Percentiles rank a stretch among this genome's conserved stretches.
phyloP scores from a whole-genome alignment of 768 basidiomycete genomes.

The Pisolithus albus region DNA sequence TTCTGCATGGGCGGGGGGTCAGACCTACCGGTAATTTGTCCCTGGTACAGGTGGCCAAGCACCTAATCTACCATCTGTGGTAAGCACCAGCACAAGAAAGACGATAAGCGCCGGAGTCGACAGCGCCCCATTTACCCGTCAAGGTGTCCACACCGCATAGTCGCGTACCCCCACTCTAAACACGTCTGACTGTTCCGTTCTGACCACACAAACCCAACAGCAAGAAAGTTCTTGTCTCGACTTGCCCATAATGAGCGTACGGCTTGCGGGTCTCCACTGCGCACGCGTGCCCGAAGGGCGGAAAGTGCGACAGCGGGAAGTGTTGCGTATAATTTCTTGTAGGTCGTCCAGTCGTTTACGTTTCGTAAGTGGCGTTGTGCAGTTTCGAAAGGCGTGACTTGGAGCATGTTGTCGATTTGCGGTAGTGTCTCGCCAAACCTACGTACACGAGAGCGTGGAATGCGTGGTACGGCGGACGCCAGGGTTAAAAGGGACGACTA shows the following conservation, averaged over 20 bases:
- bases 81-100: neutral
- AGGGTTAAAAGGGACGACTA: too few species aligned
- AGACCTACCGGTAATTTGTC: slow-evolving; percentile 61
- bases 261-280: slow-evolving; percentile 57
- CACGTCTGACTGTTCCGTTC: slow-evolving; percentile 64
- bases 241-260: slow-evolving; percentile 62
- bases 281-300: slow-evolving; percentile 58
- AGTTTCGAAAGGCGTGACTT: slow-evolving; percentile 63
- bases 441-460: neutral
- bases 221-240: slow-evolving; percentile 67
- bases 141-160: slow-evolving; percentile 65
- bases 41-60: slow-evolving; percentile 77
- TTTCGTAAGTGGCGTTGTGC: slow-evolving; percentile 62
- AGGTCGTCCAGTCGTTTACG: slow-evolving; percentile 58
- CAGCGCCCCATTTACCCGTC: slow-evolving; percentile 45
- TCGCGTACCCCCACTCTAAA: slow-evolving; percentile 80
- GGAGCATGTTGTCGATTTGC: slow-evolving; percentile 64
- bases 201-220: slow-evolving; percentile 69
- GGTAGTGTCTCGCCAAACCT: slow-evolving; percentile 76
- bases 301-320: slow-evolving; percentile 63
- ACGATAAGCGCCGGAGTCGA: neutral
- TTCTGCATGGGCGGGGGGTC: neutral
- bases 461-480: neutral
- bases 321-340: slow-evolving; percentile 63
- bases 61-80: slow-evolving; percentile 37